Percentiles rank a stretch among this genome's conserved stretches.
phyloP scores from a whole-genome alignment of 108 stramenopile genomes.

The Cyclotella baltica region DNA sequence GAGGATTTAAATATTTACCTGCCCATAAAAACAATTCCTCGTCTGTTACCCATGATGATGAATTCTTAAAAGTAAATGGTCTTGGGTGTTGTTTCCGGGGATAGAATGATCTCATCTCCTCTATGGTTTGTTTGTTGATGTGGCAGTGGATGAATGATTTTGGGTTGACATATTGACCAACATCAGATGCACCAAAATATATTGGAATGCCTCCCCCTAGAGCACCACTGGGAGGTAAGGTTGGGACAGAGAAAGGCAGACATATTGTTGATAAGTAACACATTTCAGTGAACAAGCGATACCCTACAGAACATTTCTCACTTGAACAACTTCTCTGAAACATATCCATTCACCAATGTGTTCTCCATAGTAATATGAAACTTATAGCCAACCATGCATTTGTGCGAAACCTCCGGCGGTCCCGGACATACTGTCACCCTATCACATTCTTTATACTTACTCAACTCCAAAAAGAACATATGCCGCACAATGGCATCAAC shows the following conservation, averaged over 20 bases:
- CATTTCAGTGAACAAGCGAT: too few relatives aligned
- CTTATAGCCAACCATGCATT: slow-evolving; percentile 18
- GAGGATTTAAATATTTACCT: neutral
- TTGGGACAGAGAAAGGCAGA: too few relatives aligned
- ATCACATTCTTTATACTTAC: slow-evolving; percentile 14
- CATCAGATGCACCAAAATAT: slow-evolving; percentile 19
- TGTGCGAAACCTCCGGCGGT: neutral
- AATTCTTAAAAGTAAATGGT: slow-evolving; percentile 9
- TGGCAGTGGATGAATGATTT: slow-evolving; percentile 20
- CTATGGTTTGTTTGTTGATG: neutral
- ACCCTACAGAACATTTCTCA: too few relatives aligned
- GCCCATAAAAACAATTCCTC: slow-evolving; percentile 12
- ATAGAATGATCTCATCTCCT: slow-evolving; percentile 14
- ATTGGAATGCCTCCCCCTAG: slow-evolving; percentile 15
- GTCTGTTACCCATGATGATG: slow-evolving; percentile 11
- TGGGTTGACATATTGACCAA: slow-evolving; percentile 10
- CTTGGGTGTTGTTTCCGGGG: neutral
- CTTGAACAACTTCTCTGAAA: slow-evolving; percentile 31
- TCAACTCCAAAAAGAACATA: slow-evolving; percentile 27
- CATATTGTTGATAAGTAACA: too few relatives aligned
- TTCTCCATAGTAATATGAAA: slow-evolving; percentile 28
- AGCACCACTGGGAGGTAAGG: too few relatives aligned
- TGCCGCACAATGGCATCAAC: slow-evolving; percentile 19
- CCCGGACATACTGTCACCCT: slow-evolving; percentile 3
- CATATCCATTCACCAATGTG: slow-evolving; percentile 15